Evolutionary conservation across 164 flowering plant species (phyloP).

Genomic region (Litsea cubeba): DNA sequence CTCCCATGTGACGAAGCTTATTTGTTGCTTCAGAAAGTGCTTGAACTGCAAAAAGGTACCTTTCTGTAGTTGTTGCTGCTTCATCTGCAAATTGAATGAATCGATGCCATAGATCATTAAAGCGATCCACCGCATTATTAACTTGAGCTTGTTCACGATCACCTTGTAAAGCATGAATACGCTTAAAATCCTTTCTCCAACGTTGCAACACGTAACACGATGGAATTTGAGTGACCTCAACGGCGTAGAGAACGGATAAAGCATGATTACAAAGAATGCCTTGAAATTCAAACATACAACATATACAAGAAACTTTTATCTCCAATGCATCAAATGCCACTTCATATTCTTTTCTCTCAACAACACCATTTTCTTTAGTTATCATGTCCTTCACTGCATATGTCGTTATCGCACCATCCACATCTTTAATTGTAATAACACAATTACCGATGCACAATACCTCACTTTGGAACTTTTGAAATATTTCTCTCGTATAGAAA

Average conservation of each 20-base stretch:
- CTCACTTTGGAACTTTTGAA: background rate
- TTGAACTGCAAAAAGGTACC: background rate
- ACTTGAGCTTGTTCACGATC: background rate
- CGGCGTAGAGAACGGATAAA: background rate
- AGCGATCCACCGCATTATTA: background rate
- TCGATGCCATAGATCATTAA: background rate
- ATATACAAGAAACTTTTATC: background rate
- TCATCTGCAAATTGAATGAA: background rate
- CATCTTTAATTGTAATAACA: background rate
- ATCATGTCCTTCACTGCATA: background rate
- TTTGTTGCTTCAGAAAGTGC: background rate
- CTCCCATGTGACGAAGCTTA: background rate
- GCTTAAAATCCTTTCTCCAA: conserved; percentile 3
- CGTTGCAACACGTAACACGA: background rate
- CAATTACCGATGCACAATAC: background rate
- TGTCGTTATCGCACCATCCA: background rate
- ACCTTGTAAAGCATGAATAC: background rate
- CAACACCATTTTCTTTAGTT: background rate
- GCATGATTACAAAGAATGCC: conserved; percentile 2
- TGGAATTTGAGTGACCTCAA: background rate
- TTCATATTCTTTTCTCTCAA: background rate
- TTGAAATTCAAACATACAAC: conserved; percentile 1
- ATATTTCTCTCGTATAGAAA: background rate
- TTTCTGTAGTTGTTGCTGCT: background rate
- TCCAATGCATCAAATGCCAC: background rate